Percentiles rank a stretch among this genome's conserved stretches.
These are phyloP conservation scores for Daldinia sp. DNA, from an alignment of 2,329 filamentous ascomycete species.

Conservation along the genomic window DNA sequence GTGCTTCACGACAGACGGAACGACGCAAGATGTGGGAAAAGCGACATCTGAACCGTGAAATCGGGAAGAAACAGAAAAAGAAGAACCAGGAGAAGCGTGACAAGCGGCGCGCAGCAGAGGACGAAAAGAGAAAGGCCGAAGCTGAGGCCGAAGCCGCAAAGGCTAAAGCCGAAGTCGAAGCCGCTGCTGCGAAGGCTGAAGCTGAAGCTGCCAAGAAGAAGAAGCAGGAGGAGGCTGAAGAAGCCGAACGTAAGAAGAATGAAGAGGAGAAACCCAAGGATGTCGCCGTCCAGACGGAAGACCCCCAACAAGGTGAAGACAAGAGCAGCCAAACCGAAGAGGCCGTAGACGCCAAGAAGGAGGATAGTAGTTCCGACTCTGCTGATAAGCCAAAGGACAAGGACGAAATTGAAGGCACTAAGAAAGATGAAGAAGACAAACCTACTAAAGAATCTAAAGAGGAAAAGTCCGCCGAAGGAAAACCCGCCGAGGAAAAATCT, in stretches of 20 bases:
- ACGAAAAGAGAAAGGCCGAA: conserved; percentile 53
- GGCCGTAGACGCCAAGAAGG: conserved; percentile 27
- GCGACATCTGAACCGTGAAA: conserved; percentile 51
- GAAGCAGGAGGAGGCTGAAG: conserved; percentile 47
- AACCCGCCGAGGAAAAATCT: conserved; percentile 8
- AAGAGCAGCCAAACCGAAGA: conserved; percentile 42
- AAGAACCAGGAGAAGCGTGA: conserved; percentile 51
- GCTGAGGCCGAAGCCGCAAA: conserved; percentile 48
- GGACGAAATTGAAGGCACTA: background rate
- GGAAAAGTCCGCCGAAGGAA: conserved; percentile 2
- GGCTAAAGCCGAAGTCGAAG: conserved; percentile 48
- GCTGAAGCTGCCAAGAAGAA: conserved; percentile 43
- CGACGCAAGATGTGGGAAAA: conserved; percentile 60
- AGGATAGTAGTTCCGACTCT: conserved; percentile 27
- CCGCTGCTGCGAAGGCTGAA: conserved; percentile 45
- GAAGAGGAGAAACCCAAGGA: conserved; percentile 44
- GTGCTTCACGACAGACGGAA: conserved; percentile 54
- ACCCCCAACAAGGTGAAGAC: conserved; percentile 38
- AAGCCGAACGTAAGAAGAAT: conserved; percentile 36
- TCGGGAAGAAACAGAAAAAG: conserved; percentile 51
- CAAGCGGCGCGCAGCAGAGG: conserved; percentile 45
- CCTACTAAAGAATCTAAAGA: background rate
- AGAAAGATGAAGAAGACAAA: conserved; percentile 7
- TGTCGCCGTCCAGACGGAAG: conserved; percentile 45
- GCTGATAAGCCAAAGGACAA: conserved; percentile 25